Conservation (phyloP, 495 filamentous ascomycete species). For the Penicillium cataractarum region DNA sequence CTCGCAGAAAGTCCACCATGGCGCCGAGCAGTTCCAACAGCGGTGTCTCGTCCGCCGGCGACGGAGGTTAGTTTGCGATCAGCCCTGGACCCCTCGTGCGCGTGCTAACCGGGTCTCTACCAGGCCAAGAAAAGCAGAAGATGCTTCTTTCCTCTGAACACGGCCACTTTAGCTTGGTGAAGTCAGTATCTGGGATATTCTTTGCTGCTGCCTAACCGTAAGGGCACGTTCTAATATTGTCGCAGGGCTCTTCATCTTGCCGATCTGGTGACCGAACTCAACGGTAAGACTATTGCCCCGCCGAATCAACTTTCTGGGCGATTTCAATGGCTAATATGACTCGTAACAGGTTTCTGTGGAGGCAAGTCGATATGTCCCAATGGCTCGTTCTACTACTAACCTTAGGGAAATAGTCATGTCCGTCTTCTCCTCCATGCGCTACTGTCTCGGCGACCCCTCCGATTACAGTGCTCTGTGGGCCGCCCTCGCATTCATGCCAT, state of each 20-base stretch:
- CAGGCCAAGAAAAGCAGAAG: constrained; percentile 84
- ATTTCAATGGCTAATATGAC: constrained; percentile 20
- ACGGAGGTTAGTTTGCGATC: constrained; percentile 44
- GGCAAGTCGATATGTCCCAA: constrained; percentile 37
- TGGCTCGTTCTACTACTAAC: constrained; percentile 29
- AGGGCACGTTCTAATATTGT: constrained; percentile 21
- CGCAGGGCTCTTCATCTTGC: constrained; percentile 85
- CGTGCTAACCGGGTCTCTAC: constrained; percentile 24
- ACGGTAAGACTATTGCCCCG: constrained; percentile 61
- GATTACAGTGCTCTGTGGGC: constrained; percentile 70
- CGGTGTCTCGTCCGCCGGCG: constrained; percentile 38
- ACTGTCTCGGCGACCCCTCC: constrained; percentile 76
- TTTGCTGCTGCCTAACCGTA: constrained; percentile 5
- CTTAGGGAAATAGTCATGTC: constrained; percentile 69
- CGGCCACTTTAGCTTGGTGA: constrained; percentile 79
- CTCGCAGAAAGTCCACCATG: constrained; percentile 50
- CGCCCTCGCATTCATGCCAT: constrained; percentile 86
- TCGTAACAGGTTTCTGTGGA: constrained; percentile 54
- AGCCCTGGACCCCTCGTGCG: constrained; percentile 10
- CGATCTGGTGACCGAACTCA: constrained; percentile 92
- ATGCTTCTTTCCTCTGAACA: constrained; percentile 73
- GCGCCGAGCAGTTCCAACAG: constrained; percentile 42
- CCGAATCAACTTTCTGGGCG: neutral
- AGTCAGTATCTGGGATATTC: constrained; percentile 44
- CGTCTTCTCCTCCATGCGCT: constrained; percentile 92